phyloP scores from a whole-genome alignment of 768 basidiomycete species.

The Collybia sordida region DNA sequence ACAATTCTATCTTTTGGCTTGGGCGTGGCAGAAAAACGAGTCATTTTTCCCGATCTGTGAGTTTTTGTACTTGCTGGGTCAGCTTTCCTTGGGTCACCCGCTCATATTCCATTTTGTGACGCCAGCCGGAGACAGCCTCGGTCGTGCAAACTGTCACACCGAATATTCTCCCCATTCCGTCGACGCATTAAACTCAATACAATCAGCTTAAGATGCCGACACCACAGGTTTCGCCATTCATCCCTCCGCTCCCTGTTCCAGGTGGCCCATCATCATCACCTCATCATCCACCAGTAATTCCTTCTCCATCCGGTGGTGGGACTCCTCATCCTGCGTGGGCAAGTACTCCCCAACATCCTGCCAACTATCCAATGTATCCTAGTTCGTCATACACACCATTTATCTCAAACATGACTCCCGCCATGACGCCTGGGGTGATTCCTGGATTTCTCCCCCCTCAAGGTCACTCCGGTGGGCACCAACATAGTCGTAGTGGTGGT shows the following conservation, averaged over 20 bases:
- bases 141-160: constrained; percentile 1
- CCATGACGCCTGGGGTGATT: constrained; percentile 2
- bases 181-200: constrained; percentile 1
- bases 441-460: constrained; percentile 12
- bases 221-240: constrained; percentile 27
- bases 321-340: constrained; percentile 31
- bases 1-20: neutral
- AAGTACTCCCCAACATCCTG: constrained; percentile 27
- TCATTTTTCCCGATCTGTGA: constrained; percentile 11
- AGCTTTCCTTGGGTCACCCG: neutral
- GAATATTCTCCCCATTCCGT: neutral
- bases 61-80: neutral
- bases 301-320: constrained; percentile 16
- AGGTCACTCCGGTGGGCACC: constrained; percentile 1
- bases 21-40: constrained; percentile 2
- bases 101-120: constrained; percentile 1
- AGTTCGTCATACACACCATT: constrained; percentile 38
- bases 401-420: constrained; percentile 24
- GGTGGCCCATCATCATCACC: constrained; percentile 22
- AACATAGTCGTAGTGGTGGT: constrained; percentile 6
- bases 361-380: constrained; percentile 38
- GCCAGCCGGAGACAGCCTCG: neutral
- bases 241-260: constrained; percentile 36
- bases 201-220: constrained; percentile 12
- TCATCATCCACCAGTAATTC: constrained; percentile 34